phyloP scores from a whole-genome alignment of 805 yeast species.

The Kazachstania bromeliacearum region DNA sequence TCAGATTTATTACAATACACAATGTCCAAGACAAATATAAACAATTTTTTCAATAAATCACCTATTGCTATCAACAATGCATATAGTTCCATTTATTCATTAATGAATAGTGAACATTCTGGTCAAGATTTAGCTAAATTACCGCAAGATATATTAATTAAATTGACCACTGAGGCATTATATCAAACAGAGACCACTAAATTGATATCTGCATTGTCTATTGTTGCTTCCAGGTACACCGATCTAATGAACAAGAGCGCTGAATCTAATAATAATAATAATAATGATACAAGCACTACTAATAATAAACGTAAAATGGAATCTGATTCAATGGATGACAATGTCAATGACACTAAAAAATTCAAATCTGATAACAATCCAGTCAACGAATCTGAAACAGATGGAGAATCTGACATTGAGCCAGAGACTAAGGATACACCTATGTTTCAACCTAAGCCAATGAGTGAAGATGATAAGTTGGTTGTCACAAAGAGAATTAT shows the following conservation, averaged over 20 bases:
- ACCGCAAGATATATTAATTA: constrained; percentile 47
- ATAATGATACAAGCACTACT: not conserved
- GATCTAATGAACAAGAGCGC: constrained; percentile 30
- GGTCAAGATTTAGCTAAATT: constrained; percentile 63
- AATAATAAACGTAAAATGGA: not conserved
- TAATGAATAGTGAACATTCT: constrained; percentile 54
- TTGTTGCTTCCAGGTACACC: constrained; percentile 56
- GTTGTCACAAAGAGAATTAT: constrained; percentile 35
- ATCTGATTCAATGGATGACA: not conserved
- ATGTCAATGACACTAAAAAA: not conserved
- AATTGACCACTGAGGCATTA: constrained; percentile 63
- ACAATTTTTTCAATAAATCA: constrained; percentile 28
- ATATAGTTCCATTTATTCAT: constrained; percentile 59
- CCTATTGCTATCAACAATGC: constrained; percentile 33
- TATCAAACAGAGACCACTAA: constrained; percentile 41
- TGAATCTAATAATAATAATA: not conserved
- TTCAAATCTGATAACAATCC: constrained; percentile 11
- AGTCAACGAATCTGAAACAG: constrained; percentile 25
- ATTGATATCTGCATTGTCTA: constrained; percentile 57
- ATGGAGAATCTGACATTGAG: constrained; percentile 20
- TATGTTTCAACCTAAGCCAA: constrained; percentile 35
- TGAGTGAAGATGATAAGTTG: constrained; percentile 47
- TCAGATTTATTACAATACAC: constrained; percentile 22
- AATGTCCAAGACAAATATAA: constrained; percentile 16
- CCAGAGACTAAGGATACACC: constrained; percentile 6